Evolutionary conservation across 306 rosid genomes (phyloP), one percentile per base, ranked within the genome.

Genomic region (Vigna unguiculata): DNA sequence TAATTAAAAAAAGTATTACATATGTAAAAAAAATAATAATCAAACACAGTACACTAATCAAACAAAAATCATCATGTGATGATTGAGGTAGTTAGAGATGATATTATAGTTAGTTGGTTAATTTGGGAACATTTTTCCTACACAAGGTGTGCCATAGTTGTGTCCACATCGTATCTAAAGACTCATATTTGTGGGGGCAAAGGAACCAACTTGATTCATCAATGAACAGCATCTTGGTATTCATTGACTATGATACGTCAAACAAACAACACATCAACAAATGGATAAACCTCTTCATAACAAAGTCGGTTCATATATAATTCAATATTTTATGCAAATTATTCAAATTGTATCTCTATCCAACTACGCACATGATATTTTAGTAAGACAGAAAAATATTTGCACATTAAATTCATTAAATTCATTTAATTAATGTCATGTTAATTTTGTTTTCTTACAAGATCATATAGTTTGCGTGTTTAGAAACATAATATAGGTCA

Each of bases 141-240:
- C 1, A 12, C 2, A 11, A 20, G 14, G 7, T 12, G 52, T 1
- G 53, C 34, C 13, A 21, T 1, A 66, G 45, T 19, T 6, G 71
- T 5, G 54, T 40, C 32, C 1, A 40, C 52, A 64, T 64, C 32
- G 21, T 2, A 41, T 65, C 30, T 64, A 20, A 28, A 28, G 71
- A 65, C 19, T 41, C 12, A 65, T 11, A 5, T 64, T 11, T 41
- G 71, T 41, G 71, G 71, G 71, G 71, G 36, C 36, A 11, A 65
- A 13, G 20, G 6, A 19, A 65, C 1, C 3, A 65, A 28, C 71
- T 41, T 41, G 17, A 12, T 12, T 41, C 34, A 10, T 20, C 36
- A 41, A 21, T 66, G 36, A 66, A 66, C 20, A 40, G 17, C 5
- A 5, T 19, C 14, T 40, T 40, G 9, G 6, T 19, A 3, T 21